These are phyloP conservation scores for Trichoderma sp. DNA, from an alignment of 2,329 filamentous ascomycete genomes.

Conservation along the genomic window DNA sequence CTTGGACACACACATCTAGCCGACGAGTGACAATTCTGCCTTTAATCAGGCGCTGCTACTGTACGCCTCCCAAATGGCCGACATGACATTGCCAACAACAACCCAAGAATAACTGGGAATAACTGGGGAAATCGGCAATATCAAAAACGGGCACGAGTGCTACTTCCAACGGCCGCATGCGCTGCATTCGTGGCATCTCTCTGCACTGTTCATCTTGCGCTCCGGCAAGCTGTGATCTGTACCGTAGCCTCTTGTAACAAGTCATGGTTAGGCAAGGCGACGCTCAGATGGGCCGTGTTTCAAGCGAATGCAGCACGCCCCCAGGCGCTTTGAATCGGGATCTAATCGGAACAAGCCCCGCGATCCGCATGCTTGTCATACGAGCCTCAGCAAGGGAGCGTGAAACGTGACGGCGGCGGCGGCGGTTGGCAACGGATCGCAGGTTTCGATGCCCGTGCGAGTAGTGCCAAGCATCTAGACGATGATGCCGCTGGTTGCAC, in stretches of 20 bases:
- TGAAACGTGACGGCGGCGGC: not conserved
- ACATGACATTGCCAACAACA: not conserved
- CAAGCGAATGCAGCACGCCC: conserved; percentile 9
- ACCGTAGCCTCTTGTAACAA: not conserved
- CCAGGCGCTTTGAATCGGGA: conserved; percentile 18
- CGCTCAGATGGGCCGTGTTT: not conserved
- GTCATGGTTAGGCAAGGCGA: not conserved
- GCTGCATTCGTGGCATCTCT: conserved; percentile 5
- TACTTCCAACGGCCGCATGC: not conserved
- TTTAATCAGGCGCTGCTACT: not conserved
- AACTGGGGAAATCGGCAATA: not conserved
- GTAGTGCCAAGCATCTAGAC: not conserved
- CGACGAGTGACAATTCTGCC: not conserved
- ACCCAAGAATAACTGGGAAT: not conserved
- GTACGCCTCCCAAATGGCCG: not conserved
- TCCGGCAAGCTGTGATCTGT: not conserved
- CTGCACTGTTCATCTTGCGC: not conserved
- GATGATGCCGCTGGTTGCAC: not conserved
- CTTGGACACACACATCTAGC: not conserved
- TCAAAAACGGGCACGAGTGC: not conserved
- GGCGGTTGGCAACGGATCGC: conserved; percentile 15
- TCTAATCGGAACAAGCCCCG: conserved; percentile 17
- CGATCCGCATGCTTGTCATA: conserved; percentile 16
- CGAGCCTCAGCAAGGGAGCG: conserved; percentile 10
- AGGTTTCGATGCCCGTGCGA: not conserved